These are phyloP conservation scores for Lablab purpureus DNA, from an alignment of 306 rosid genomes.

Conservation along the genomic window DNA sequence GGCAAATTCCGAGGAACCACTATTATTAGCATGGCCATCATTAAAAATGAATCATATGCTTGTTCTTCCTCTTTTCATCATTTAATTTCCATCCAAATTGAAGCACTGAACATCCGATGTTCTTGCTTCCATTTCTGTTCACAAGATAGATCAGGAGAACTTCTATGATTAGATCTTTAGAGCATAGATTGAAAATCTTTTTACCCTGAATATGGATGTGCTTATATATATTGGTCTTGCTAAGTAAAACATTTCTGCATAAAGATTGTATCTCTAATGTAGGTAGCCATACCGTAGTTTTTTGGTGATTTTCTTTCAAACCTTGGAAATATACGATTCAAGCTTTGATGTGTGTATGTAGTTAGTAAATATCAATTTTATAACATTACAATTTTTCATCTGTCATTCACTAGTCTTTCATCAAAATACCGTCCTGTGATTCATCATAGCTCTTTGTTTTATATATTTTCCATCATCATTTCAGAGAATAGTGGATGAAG, in stretches of 20 bases:
- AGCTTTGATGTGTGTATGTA: slow-evolving; percentile 13
- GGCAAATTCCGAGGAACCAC: slow-evolving; percentile 8
- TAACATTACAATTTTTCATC: slow-evolving; percentile 12
- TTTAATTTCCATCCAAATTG: neutral
- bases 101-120: slow-evolving; percentile 16
- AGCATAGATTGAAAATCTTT: neutral
- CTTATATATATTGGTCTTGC: neutral
- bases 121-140: slow-evolving; percentile 25
- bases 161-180: neutral
- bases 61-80: neutral
- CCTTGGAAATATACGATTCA: slow-evolving; percentile 2
- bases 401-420: slow-evolving; percentile 11
- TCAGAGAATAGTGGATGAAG: slow-evolving; percentile 98
- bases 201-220: slow-evolving; percentile 2
- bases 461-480: slow-evolving; percentile 34
- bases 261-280: slow-evolving; percentile 29
- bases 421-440: slow-evolving; percentile 32
- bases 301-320: slow-evolving; percentile 8
- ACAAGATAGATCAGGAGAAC: neutral
- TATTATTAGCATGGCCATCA: neutral
- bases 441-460: slow-evolving; percentile 41
- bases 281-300: slow-evolving; percentile 18
- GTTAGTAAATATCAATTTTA: slow-evolving; percentile 12
- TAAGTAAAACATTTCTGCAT: slow-evolving; percentile 1
- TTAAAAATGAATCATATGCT: neutral